Evolutionary conservation across 371 early-diverging fungal genomes (phyloP).

Genomic region (Rhizopus stolonifer): DNA sequence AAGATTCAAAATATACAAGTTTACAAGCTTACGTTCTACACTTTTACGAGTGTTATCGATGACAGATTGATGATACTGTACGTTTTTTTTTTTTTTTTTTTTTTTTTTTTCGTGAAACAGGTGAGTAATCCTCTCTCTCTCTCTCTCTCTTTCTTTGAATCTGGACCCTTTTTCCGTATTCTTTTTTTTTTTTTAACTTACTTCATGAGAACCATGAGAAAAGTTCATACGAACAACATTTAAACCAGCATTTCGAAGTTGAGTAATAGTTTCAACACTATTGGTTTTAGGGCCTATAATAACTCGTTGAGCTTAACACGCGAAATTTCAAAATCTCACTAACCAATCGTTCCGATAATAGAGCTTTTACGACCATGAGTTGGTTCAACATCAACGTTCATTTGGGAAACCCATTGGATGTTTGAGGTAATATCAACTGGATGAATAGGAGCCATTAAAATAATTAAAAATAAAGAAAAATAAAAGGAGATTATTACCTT

Average conservation of each 20-base stretch:
- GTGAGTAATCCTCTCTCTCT: no score
- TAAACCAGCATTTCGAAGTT: conserved; percentile 92
- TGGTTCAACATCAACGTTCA: conserved; percentile 66
- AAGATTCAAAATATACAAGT: neutral
- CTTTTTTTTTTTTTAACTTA: conserved; percentile 18
- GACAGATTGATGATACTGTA: conserved; percentile 83
- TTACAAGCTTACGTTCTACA: conserved; percentile 43
- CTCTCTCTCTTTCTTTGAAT: no score
- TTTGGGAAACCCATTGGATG: conserved; percentile 76
- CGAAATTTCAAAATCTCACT: neutral
- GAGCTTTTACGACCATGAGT: conserved; percentile 73
- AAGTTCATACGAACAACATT: conserved; percentile 95
- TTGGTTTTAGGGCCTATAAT: conserved; percentile 78
- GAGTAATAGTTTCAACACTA: conserved; percentile 79
- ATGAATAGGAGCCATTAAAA: conserved; percentile 19
- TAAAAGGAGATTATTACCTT: neutral
- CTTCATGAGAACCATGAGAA: conserved; percentile 93
- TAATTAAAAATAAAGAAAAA: conserved; percentile 1
- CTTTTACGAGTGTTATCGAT: conserved; percentile 77
- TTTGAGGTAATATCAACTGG: conserved; percentile 38
- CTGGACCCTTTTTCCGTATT: no score
- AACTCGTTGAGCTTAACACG: no score
- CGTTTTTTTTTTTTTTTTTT: neutral
- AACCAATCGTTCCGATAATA: conserved; percentile 45
- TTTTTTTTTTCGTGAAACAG: no score